Conservation (phyloP, 192 early-diverging fungal species). For the Allomyces arbusculus region DNA sequence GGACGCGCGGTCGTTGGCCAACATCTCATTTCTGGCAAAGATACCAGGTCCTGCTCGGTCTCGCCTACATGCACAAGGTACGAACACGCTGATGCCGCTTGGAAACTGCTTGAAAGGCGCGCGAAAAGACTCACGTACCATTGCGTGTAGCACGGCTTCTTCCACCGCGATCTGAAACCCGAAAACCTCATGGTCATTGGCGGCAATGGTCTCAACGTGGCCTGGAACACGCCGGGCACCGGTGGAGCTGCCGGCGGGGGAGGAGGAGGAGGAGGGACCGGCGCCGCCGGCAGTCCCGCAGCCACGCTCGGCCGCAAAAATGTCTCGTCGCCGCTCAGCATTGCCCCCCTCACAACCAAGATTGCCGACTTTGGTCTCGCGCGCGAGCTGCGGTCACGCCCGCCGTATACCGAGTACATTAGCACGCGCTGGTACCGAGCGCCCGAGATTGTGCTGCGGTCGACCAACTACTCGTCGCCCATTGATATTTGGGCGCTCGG, state of each 20-base stretch:
- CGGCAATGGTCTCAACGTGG: constrained; percentile 12
- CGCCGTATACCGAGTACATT: constrained; percentile 93
- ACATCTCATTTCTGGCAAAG: constrained; percentile 16
- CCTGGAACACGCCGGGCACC: background rate
- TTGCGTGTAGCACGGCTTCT: constrained; percentile 39
- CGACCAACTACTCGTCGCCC: constrained; percentile 61
- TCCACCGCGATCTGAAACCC: constrained; percentile 95
- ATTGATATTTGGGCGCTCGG: constrained; percentile 97
- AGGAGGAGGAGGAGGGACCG: too few relatives aligned
- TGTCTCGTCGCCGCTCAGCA: constrained; percentile 6
- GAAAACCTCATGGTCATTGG: constrained; percentile 70
- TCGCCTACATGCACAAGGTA: constrained; percentile 68
- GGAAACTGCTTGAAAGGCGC: too few relatives aligned
- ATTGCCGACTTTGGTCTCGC: constrained; percentile 95
- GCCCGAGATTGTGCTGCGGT: constrained; percentile 77
- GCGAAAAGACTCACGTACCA: too few relatives aligned
- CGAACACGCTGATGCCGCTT: too few relatives aligned
- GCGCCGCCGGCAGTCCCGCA: too few relatives aligned
- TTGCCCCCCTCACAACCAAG: constrained; percentile 37
- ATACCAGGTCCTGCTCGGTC: constrained; percentile 66
- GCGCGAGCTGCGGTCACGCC: constrained; percentile 63
- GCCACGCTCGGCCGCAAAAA: background rate
- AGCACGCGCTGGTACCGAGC: constrained; percentile 96
- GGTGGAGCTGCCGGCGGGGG: too few relatives aligned
- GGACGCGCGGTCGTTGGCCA: background rate